Percentiles rank a stretch among this genome's conserved stretches.
Evolutionary conservation across 768 basidiomycete species (phyloP).

Genomic region (Pisolithus microcarpus): DNA sequence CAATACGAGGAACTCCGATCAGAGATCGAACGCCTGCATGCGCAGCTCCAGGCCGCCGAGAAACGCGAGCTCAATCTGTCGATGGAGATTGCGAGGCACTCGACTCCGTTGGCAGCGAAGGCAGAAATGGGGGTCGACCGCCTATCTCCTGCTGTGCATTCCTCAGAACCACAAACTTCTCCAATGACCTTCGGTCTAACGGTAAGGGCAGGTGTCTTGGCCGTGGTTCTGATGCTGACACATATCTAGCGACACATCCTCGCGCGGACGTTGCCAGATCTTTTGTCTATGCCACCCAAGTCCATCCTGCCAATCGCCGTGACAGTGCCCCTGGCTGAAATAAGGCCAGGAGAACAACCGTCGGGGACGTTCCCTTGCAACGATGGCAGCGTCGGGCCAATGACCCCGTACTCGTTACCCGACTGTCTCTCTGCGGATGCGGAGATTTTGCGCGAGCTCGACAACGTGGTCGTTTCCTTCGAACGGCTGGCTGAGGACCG

Average conservation of each 20-base stretch:
- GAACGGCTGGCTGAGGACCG: constrained; percentile 61
- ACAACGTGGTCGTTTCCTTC: constrained; percentile 65
- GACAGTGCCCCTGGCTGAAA: constrained; percentile 39
- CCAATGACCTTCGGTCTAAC: constrained; percentile 64
- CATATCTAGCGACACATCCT: constrained; percentile 50
- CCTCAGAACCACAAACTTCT: constrained; percentile 26
- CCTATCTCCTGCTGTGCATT: constrained; percentile 38
- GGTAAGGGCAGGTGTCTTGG: constrained; percentile 34
- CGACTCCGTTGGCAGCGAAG: constrained; percentile 40
- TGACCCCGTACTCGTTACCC: constrained; percentile 22
- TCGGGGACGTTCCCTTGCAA: constrained; percentile 42
- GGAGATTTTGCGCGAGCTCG: constrained; percentile 39
- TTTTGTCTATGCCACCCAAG: constrained; percentile 62
- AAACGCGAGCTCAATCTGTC: constrained; percentile 62
- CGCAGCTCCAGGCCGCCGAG: constrained; percentile 55
- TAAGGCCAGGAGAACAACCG: constrained; percentile 33
- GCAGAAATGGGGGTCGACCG: constrained; percentile 48
- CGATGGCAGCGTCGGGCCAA: background rate
- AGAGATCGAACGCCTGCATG: constrained; percentile 60
- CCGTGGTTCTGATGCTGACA: constrained; percentile 10
- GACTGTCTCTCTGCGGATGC: constrained; percentile 50
- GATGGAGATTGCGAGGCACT: constrained; percentile 46
- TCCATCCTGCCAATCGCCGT: constrained; percentile 48
- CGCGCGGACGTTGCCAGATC: constrained; percentile 67
- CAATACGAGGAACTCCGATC: constrained; percentile 38